Evolutionary conservation across 805 yeast genomes (phyloP).

Genomic region (Helenozyma rhizophorensis): DNA sequence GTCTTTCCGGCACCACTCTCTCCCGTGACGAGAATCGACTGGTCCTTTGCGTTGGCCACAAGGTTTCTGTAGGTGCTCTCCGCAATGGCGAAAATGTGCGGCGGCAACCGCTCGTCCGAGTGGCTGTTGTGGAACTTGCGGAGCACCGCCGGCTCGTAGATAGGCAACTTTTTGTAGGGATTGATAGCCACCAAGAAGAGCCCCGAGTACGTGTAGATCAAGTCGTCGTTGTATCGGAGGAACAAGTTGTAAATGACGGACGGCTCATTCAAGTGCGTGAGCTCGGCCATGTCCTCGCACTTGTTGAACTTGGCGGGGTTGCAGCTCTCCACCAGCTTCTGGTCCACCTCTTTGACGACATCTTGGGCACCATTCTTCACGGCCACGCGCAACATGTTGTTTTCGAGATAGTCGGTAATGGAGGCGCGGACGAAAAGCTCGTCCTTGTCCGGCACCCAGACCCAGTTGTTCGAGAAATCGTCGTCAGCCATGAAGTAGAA

Average conservation of each 20-base stretch:
- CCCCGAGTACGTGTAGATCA: constrained; percentile 92
- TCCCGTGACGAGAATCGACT: constrained; percentile 94
- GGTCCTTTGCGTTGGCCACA: constrained; percentile 65
- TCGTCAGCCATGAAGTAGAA: constrained; percentile 10
- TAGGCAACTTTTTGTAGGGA: constrained; percentile 74
- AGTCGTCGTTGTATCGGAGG: constrained; percentile 69
- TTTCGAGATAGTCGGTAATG: constrained; percentile 41
- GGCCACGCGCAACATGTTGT: constrained; percentile 34
- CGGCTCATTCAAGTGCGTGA: constrained; percentile 92
- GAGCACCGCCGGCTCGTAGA: constrained; percentile 60
- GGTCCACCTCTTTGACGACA: constrained; percentile 39
- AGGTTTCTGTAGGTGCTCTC: constrained; percentile 81
- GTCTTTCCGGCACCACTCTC: constrained; percentile 99
- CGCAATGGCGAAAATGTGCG: constrained; percentile 89
- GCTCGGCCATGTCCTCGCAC: constrained; percentile 92
- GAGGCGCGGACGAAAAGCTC: constrained; percentile 59
- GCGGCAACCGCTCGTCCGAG: constrained; percentile 41
- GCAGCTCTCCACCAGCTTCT: constrained; percentile 51
- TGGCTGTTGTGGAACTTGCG: constrained; percentile 44
- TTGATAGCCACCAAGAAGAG: constrained; percentile 91
- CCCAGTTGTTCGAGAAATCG: constrained; percentile 44
- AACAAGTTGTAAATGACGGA: constrained; percentile 85
- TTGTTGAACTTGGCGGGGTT: constrained; percentile 89
- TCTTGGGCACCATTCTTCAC: constrained; percentile 38
- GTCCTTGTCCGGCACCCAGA: constrained; percentile 70